Evolutionary conservation across 371 early-diverging fungal species (phyloP), one percentile per base, ranked within the genome.

Genomic region (Actinomortierella wolfii): DNA sequence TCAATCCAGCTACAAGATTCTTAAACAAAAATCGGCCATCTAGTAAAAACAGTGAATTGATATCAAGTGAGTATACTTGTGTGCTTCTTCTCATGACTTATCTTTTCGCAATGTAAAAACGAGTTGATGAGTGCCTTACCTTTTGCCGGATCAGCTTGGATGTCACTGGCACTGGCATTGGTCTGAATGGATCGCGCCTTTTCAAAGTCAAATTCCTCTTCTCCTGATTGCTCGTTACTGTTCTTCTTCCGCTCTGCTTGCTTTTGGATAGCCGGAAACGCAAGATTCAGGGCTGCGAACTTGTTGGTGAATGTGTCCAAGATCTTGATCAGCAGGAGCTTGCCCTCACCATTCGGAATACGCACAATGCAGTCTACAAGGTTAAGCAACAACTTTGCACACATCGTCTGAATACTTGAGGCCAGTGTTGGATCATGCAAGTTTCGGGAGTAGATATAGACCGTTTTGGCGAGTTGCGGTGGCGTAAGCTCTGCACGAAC

Each of bases 371-470:
- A 89, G 50, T 98, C 98, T 21, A 95, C 89, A 42, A 97, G 73
- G 67, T 94, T 94, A 40, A 95, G 77, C n/a, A 99, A 78, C 26
- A 98, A 74, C 65, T 96, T 98, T 49, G 91, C 92, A 61, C 97
- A 96, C 93, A 98, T 95, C 1, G 94, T 96, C 68, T 97, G 97
- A 51, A 97, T 94, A 59, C 90, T 92, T 5, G 92, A 87, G 26
- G 94, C 88, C 45, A 98, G 80, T 17, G 86, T 84, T 8, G 86
- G 84, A 68, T 99, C 98, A 63, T 97, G 96, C 45, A 98, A 77
- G 67, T 94, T 93, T 21, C 88, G 83, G 2, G 95, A 89, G 76
- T 97, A 98, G 23, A 96, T 91, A 56, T 91, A 87, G 14, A 98
- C 90, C 14, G 93, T 93, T 47, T 83, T 78, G 2, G 90, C 80